These are phyloP conservation scores for Vanrija sp. DNA, from an alignment of 1,284 basidiomycete genomes.

Conservation along the genomic window DNA sequence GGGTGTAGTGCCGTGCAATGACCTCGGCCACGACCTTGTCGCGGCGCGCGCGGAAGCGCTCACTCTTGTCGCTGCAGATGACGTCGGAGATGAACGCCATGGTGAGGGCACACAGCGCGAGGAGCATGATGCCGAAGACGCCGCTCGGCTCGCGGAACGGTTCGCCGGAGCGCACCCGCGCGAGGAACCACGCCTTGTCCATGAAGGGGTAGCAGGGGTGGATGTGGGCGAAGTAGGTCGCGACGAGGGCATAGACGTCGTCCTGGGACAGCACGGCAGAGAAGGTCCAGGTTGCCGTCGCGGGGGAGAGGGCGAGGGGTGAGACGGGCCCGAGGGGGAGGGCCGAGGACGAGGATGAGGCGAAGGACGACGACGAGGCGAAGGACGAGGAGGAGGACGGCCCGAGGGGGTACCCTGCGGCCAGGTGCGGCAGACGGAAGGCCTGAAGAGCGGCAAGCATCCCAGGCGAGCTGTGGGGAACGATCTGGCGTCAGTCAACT, in stretches of 20 bases:
- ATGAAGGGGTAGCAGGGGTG: slow-evolving; percentile 6
- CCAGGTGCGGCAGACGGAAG: too few species aligned
- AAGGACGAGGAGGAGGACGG: too few species aligned
- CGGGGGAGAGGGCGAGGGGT: too few species aligned
- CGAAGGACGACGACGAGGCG: too few species aligned
- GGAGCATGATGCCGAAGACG: background rate
- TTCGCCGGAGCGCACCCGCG: background rate
- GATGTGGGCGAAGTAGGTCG: slow-evolving; percentile 3
- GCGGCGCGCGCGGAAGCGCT: too few species aligned
- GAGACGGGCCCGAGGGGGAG: background rate
- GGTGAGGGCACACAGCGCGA: slow-evolving; percentile 3
- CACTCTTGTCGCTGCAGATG: background rate
- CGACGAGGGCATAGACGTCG: background rate
- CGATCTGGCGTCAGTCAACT: too few species aligned
- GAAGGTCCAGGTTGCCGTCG: background rate
- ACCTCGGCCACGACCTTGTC: background rate
- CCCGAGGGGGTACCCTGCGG: too few species aligned
- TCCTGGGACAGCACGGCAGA: background rate
- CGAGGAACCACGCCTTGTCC: slow-evolving; percentile 3
- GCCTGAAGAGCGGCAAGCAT: too few species aligned
- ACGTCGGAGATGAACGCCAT: slow-evolving; percentile 4
- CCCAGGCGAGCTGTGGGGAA: too few species aligned
- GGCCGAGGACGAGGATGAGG: background rate
- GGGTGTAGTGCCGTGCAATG: slow-evolving; percentile 1
- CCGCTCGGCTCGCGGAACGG: background rate